Evolutionary conservation across 192 early-diverging fungal species (phyloP).

Genomic region (Helicostylum pulchrum): DNA sequence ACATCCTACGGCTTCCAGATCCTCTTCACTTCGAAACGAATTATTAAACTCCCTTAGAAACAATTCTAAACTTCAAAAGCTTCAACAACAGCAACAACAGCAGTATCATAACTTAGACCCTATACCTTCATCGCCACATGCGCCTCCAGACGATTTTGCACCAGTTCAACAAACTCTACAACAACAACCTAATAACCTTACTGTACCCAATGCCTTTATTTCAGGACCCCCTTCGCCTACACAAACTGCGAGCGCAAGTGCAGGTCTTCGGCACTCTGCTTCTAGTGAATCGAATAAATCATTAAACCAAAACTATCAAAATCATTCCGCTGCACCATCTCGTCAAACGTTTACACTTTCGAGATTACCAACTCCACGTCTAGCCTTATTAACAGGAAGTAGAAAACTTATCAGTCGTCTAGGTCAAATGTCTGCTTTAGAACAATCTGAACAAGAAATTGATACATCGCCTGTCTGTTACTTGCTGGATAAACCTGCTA

Average conservation of each 20-base stretch:
- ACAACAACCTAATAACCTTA: too few relatives aligned
- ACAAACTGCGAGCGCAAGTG: not conserved
- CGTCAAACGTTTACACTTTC: conserved; percentile 12
- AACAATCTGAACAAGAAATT: conserved; percentile 6
- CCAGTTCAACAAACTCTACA: too few relatives aligned
- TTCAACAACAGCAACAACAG: too few relatives aligned
- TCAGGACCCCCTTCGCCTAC: not conserved
- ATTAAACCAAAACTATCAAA: not conserved
- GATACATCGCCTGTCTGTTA: conserved; percentile 16
- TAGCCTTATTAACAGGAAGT: conserved; percentile 27
- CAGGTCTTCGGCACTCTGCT: not conserved
- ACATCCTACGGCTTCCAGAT: not conserved
- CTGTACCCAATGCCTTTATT: too few relatives aligned
- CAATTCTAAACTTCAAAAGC: too few relatives aligned
- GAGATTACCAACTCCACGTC: conserved; percentile 14
- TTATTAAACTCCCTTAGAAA: too few relatives aligned
- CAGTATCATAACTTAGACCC: too few relatives aligned
- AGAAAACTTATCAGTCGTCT: conserved; percentile 18
- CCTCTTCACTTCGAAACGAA: not conserved
- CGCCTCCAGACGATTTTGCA: too few relatives aligned
- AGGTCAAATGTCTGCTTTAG: not conserved
- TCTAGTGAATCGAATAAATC: not conserved
- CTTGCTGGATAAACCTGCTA: conserved; percentile 19
- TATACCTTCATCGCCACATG: too few relatives aligned
- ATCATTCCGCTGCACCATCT: not conserved